Conservation (phyloP, 2,329 filamentous ascomycete species). For the Aspergillus alliaceus region DNA sequence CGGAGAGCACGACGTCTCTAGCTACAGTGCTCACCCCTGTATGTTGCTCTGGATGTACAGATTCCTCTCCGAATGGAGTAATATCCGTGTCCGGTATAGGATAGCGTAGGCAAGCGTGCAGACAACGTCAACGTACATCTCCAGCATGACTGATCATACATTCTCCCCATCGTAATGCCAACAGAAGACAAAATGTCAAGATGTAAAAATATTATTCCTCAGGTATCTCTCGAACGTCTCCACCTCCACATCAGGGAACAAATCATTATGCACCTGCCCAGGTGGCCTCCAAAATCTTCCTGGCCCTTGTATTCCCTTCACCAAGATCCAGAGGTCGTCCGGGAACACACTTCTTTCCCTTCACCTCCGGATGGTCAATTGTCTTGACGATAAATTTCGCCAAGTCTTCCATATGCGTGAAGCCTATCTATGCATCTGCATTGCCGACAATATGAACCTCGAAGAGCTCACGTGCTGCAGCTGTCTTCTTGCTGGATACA, state of each 20-base stretch:
- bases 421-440: no score
- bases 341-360: conserved; percentile 17
- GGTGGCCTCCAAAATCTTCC: conserved; percentile 20
- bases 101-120: not conserved
- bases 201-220: not conserved
- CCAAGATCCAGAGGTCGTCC: conserved; percentile 26
- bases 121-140: not conserved
- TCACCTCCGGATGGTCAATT: no score
- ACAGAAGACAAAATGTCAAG: not conserved
- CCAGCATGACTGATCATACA: not conserved
- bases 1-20: no score
- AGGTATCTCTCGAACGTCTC: not conserved
- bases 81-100: not conserved
- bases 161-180: not conserved
- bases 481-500: no score
- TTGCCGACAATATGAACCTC: no score
- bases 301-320: conserved; percentile 22
- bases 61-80: not conserved
- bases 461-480: no score
- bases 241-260: conserved; percentile 7
- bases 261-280: conserved; percentile 20
- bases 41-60: no score
- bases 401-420: conserved; percentile 7
- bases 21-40: no score
- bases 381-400: no score